Percentiles rank a stretch among this genome's conserved stretches.
Evolutionary conservation across 106 monocot species (phyloP).

Genomic region (Iris macrosiphon): DNA sequence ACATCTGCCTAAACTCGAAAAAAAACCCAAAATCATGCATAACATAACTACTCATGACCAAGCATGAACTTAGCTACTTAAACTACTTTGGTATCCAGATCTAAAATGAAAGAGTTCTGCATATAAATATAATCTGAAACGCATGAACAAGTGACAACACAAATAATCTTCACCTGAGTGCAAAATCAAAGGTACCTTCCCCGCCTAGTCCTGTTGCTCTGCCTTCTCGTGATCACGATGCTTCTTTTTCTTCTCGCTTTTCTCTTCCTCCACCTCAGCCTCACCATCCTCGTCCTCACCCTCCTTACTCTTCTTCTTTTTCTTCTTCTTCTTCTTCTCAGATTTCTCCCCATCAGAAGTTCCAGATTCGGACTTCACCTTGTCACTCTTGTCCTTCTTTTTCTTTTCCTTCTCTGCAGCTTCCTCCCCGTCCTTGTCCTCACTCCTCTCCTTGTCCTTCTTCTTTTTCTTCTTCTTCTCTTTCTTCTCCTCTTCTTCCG

Average conservation of each 20-base stretch:
- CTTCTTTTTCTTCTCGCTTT: constrained; percentile 88
- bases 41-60: neutral
- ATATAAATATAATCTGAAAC: neutral
- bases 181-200: neutral
- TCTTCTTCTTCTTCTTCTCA: too few relatives aligned
- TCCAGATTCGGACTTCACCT: constrained; percentile 19
- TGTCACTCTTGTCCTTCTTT: constrained; percentile 45
- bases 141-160: neutral
- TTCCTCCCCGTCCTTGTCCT: constrained; percentile 16
- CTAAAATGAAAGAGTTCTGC: neutral
- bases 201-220: constrained; percentile 10
- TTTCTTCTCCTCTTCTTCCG: neutral
- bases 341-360: neutral
- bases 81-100: constrained; percentile 3
- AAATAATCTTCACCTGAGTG: neutral
- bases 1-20: too few relatives aligned
- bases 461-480: constrained; percentile 12
- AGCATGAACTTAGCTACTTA: neutral
- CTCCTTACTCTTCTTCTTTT: too few relatives aligned
- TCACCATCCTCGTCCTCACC: constrained; percentile 9
- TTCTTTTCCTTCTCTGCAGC: constrained; percentile 23
- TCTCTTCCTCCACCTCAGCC: constrained; percentile 57
- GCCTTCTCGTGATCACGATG: constrained; percentile 33
- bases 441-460: constrained; percentile 41
- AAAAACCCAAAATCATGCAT: constrained; percentile 3